Evolutionary conservation across 2,329 filamentous ascomycete species (phyloP).

Genomic region (Aspergillus alliaceus): DNA sequence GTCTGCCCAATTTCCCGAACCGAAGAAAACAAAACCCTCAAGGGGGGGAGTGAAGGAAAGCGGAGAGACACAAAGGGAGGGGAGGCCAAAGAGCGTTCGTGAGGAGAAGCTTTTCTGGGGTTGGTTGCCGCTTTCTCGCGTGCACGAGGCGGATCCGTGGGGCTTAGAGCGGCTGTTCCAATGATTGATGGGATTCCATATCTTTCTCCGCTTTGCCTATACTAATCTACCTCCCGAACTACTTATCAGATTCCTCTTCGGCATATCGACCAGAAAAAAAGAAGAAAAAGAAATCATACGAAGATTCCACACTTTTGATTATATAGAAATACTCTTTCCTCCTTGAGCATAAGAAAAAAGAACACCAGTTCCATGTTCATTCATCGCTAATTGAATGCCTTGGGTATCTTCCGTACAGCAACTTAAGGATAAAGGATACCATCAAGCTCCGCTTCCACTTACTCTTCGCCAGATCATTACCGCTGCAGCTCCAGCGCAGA

Average conservation of each 20-base stretch:
- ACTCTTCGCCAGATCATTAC: slow-evolving; percentile 61
- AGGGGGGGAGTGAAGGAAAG: neutral
- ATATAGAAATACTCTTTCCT: neutral
- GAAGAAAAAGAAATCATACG: neutral
- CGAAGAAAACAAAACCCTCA: neutral
- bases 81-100: slow-evolving; percentile 1
- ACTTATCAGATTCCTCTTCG: too few species aligned
- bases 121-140: slow-evolving; percentile 4
- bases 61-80: neutral
- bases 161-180: neutral
- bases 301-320: neutral
- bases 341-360: neutral
- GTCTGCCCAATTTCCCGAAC: neutral
- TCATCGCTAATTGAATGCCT: neutral
- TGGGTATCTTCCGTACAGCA: slow-evolving; percentile 2
- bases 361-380: neutral
- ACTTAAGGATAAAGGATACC: neutral
- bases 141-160: slow-evolving; percentile 1
- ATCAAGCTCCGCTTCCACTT: slow-evolving; percentile 34
- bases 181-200: neutral
- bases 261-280: neutral
- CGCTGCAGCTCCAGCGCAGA: slow-evolving; percentile 59
- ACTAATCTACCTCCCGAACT: too few species aligned
- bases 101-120: slow-evolving; percentile 9
- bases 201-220: neutral